These are phyloP conservation scores for Nyssa sinensis DNA, from an alignment of 148 eudicot genomes.

Conservation along the genomic window DNA sequence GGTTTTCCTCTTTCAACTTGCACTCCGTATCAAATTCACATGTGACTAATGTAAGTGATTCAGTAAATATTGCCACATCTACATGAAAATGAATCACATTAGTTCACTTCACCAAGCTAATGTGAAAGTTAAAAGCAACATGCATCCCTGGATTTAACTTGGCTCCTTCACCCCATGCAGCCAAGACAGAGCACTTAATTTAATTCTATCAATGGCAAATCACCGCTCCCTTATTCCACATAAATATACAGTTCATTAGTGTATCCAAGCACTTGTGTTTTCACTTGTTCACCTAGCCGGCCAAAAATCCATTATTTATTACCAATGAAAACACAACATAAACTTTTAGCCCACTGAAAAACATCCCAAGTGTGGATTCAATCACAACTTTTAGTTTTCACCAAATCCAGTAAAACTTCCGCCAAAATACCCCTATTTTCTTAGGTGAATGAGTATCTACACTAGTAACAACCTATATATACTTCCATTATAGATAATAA, in stretches of 20 bases:
- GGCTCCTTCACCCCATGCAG: too few relatives aligned
- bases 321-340: too few relatives aligned
- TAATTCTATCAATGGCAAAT: background rate
- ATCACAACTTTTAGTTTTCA: background rate
- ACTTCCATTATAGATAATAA: too few relatives aligned
- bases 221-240: background rate
- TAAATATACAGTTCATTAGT: background rate
- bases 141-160: background rate
- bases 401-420: background rate
- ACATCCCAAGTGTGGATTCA: background rate
- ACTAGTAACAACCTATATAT: too few relatives aligned
- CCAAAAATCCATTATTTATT: too few relatives aligned
- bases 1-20: background rate
- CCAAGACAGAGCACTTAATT: background rate
- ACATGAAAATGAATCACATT: background rate
- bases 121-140: background rate
- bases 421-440: background rate
- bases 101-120: background rate
- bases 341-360: background rate
- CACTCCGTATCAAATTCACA: background rate
- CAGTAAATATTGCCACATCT: constrained; percentile 1
- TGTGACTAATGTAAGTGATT: background rate
- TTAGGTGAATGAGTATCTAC: too few relatives aligned
- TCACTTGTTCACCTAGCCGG: too few relatives aligned
- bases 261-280: background rate